Percentiles rank a stretch among this genome's conserved stretches.
phyloP scores from a whole-genome alignment of 2,329 filamentous ascomycete genomes.

The Neurospora sp. region DNA sequence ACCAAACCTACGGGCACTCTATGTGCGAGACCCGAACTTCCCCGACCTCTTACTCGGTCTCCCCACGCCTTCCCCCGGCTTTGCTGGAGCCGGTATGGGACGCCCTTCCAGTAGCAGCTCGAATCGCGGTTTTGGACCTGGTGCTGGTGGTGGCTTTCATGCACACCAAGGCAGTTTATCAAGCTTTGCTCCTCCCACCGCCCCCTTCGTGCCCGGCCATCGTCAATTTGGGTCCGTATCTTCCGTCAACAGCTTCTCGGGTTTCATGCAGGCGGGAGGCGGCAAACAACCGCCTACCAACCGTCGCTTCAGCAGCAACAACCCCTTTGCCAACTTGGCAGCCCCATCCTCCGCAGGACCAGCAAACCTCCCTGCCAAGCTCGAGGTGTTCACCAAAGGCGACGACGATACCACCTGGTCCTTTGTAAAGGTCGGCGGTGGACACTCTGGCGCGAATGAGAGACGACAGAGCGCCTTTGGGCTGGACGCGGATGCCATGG shows the following conservation, averaged over 20 bases:
- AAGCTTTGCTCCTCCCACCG: constrained; percentile 3
- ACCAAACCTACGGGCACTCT: constrained; percentile 65
- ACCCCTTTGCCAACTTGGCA: constrained; percentile 40
- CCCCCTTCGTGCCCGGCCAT: constrained; percentile 6
- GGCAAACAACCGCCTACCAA: constrained; percentile 14
- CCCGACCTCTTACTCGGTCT: constrained; percentile 66
- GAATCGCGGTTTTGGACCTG: constrained; percentile 8
- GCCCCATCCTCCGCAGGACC: constrained; percentile 16
- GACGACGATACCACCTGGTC: constrained; percentile 48
- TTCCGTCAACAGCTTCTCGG: constrained; percentile 8
- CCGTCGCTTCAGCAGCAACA: constrained; percentile 49
- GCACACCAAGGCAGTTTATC: constrained; percentile 13
- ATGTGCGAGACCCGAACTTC: constrained; percentile 78
- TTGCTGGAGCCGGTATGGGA: constrained; percentile 27
- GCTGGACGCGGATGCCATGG: constrained; percentile 38
- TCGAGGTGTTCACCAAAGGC: constrained; percentile 52
- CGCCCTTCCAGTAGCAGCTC: constrained; percentile 26
- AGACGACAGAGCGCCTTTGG: constrained; percentile 49
- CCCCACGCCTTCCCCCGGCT: constrained; percentile 48
- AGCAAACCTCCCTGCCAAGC: constrained; percentile 38
- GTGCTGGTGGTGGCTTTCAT: constrained; percentile 1
- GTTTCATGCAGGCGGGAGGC: constrained; percentile 15
- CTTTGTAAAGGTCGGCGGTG: constrained; percentile 39
- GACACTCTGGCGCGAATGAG: constrained; percentile 5
- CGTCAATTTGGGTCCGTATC: constrained; percentile 11